These are phyloP conservation scores for Juncus inflexus DNA, from an alignment of 176 grass and related monocot species.

Conservation along the genomic window DNA sequence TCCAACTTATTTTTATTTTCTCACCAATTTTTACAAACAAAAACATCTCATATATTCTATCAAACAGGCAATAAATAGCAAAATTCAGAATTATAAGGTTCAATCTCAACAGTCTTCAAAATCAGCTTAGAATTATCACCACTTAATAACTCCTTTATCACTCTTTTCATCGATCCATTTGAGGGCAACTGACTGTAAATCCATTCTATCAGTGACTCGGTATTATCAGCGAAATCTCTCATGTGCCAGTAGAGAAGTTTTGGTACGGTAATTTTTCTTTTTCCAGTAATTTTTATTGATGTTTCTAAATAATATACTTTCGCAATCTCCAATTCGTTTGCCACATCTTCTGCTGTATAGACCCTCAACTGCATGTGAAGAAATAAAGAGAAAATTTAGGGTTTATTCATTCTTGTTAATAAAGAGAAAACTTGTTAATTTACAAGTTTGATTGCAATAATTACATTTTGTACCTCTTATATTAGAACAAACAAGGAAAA, in stretches of 20 bases:
- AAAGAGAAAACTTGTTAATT: neutral
- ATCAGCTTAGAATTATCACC: constrained; percentile 17
- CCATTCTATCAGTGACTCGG: constrained; percentile 90
- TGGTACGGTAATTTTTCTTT: constrained; percentile 45
- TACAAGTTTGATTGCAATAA: neutral
- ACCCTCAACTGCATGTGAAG: constrained; percentile 54
- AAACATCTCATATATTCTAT: constrained; percentile 1
- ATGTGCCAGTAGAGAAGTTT: constrained; percentile 91
- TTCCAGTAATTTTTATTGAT: constrained; percentile 42
- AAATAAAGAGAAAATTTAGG: neutral
- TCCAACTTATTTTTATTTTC: no score
- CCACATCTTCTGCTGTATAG: constrained; percentile 75
- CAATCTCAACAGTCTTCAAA: constrained; percentile 52
- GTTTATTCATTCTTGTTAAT: neutral
- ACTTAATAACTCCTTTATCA: constrained; percentile 66
- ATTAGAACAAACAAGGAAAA: neutral
- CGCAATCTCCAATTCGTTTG: constrained; percentile 70
- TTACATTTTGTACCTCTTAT: neutral
- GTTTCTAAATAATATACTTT: constrained; percentile 80
- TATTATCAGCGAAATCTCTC: constrained; percentile 82
- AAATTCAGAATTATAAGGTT: constrained; percentile 69
- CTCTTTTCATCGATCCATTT: constrained; percentile 35
- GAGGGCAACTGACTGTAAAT: constrained; percentile 77
- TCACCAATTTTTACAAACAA: neutral
- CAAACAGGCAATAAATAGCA: constrained; percentile 55